Evolutionary conservation across 805 yeast species (phyloP).

Genomic region (Candida maltosa): DNA sequence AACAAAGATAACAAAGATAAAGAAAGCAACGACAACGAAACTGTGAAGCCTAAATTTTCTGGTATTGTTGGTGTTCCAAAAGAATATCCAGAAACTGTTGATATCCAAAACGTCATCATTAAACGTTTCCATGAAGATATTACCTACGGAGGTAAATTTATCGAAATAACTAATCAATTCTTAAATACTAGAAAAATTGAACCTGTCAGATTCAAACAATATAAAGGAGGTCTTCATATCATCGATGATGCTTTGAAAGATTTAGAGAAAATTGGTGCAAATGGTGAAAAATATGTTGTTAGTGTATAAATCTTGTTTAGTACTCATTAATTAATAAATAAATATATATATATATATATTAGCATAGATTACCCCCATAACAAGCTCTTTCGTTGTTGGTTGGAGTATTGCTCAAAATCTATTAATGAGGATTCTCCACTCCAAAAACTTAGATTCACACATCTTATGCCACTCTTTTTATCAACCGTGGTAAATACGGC

Average conservation of each 20-base stretch:
- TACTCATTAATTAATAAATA: too few relatives aligned
- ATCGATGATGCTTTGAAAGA: conserved; percentile 34
- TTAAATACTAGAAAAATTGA: conserved; percentile 22
- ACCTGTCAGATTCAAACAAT: conserved; percentile 30
- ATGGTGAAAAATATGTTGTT: conserved; percentile 41
- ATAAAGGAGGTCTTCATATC: conserved; percentile 32
- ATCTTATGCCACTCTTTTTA: too few relatives aligned
- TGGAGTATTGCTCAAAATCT: conserved; percentile 29
- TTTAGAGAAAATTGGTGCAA: conserved; percentile 39
- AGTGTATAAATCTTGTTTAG: conserved; percentile 4
- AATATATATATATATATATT: not conserved
- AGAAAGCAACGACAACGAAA: not conserved
- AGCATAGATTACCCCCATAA: conserved; percentile 3
- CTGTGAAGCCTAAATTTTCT: conserved; percentile 24
- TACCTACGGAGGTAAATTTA: conserved; percentile 31
- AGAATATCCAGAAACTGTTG: conserved; percentile 17
- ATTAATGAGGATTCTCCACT: conserved; percentile 20
- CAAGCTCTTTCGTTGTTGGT: conserved; percentile 2
- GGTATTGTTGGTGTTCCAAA: conserved; percentile 39
- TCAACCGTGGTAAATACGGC: conserved; percentile 1
- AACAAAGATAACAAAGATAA: not conserved
- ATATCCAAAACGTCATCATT: conserved; percentile 29
- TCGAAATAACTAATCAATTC: conserved; percentile 27
- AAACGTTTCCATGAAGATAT: conserved; percentile 44
- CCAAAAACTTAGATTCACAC: conserved; percentile 27